Conservation (phyloP, 1,284 basidiomycete genomes). For the Cystobasidium pallidum region DNA sequence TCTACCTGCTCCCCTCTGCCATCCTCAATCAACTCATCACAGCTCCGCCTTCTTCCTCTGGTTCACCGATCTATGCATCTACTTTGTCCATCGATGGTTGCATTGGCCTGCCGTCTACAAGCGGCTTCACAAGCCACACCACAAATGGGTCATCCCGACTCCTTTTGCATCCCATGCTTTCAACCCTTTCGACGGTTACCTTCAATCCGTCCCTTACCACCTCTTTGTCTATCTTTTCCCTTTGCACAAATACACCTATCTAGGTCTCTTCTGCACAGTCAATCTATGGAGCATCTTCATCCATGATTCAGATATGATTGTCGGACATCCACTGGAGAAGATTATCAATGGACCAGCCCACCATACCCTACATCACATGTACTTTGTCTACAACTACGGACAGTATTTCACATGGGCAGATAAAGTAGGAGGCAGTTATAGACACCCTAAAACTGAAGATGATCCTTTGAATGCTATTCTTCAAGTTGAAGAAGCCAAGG, state of each 20-base stretch:
- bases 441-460: constrained; percentile 77
- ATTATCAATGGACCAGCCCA: constrained; percentile 97
- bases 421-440: constrained; percentile 78
- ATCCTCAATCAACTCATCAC: constrained; percentile 50
- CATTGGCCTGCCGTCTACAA: constrained; percentile 90
- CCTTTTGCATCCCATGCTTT: constrained; percentile 97
- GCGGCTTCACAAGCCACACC: constrained; percentile 71
- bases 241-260: constrained; percentile 79
- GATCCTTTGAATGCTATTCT: constrained; percentile 78
- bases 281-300: constrained; percentile 94
- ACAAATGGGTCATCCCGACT: constrained; percentile 98
- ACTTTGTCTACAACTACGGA: constrained; percentile 52
- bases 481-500: constrained; percentile 55
- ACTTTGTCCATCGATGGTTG: constrained; percentile 90
- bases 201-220: constrained; percentile 94
- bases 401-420: constrained; percentile 97
- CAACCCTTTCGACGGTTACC: constrained; percentile 92
- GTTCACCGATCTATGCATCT: constrained; percentile 90
- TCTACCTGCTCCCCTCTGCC: constrained; percentile 11
- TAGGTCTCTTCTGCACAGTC: constrained; percentile 80
- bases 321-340: constrained; percentile 83
- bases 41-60: constrained; percentile 67
- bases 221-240: constrained; percentile 90
- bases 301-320: constrained; percentile 99
- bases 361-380: constrained; percentile 81